Conservation (phyloP, 208 protist species). For the Eutreptiella sp. region DNA sequence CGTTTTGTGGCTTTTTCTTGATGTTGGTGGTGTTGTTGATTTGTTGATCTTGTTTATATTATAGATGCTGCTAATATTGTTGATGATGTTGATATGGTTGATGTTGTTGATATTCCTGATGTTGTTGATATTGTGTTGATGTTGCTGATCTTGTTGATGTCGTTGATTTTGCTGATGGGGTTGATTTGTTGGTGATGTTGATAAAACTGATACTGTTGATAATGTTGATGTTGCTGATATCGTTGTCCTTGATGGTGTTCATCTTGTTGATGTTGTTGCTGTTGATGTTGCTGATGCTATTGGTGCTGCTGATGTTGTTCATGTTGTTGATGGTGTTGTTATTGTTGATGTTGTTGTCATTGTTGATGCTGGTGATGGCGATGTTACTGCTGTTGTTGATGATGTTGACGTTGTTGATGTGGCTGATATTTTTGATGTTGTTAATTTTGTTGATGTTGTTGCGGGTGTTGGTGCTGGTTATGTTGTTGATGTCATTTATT, state of each 20-base stretch:
- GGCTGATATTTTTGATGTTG: not conserved
- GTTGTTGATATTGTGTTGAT: slow-evolving; percentile 1
- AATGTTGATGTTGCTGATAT: slow-evolving; percentile 24
- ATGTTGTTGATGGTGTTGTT: not conserved
- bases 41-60: slow-evolving; percentile 1
- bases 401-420: slow-evolving; percentile 1
- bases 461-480: not conserved
- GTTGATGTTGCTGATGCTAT: slow-evolving; percentile 35
- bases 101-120: slow-evolving; percentile 7
- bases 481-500: not conserved
- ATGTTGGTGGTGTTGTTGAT: slow-evolving; percentile 1
- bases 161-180: not conserved
- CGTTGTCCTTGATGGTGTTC: slow-evolving; percentile 20
- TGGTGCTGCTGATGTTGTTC: not conserved
- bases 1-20: too few relatives aligned
- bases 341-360: slow-evolving; percentile 27
- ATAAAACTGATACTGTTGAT: slow-evolving; percentile 20
- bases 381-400: not conserved
- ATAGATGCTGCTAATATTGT: slow-evolving; percentile 2
- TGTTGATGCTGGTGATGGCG: not conserved
- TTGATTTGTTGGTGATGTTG: not conserved
- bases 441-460: not conserved
- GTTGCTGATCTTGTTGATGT: slow-evolving; percentile 4
- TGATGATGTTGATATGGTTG: slow-evolving; percentile 2
- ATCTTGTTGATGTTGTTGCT: slow-evolving; percentile 32